Evolutionary conservation across 352 stramenopile species (phyloP), one percentile per base, ranked within the genome.

Genomic region (Aphanomyces cochlioides): DNA sequence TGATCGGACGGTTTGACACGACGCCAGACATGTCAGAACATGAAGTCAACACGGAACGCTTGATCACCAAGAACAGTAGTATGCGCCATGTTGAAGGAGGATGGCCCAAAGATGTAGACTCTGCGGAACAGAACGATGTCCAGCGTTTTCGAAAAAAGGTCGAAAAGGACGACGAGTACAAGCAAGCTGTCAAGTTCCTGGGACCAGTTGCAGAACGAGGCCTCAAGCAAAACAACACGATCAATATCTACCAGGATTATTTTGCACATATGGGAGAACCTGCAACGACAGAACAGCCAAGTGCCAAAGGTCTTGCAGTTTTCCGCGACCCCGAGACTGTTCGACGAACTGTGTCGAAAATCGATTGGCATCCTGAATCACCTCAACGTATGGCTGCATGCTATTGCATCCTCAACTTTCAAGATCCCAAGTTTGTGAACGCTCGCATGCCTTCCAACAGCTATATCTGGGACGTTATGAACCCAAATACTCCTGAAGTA

Each of bases 181-280:
- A 98, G 73, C 87, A 92, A 73, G 88, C 94, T 5, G 90, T 98
- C 72, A 98, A 98, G 76, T 82, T 69, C 57, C 83, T 99, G 4
- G 93, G 94, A 1, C 93, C 93, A 0, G 82, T 98, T 67, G 90
- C 98, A 21, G 90, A 97, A 48, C 81, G 88, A 13, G 96, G 92
- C 61, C 95, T 98, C 81, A 97, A 97, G 76, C 96, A 99, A 76
- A 98, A 98, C 78, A 98, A 98, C 78, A 98, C 96, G 7, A 97
- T 99, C 63, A 96, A 99, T 79, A 98, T 99, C 60, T 99, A 99
- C 75, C 90, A 99, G 76, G 90, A 97, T 74, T 98, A 98, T 77
- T 98, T 98, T 78, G 83, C 90, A 59, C 80, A 96, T 75, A 88
- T 98, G 78, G 87, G 89, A 40, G 89, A 97, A 73, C 77, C 85